These are phyloP conservation scores for Gardenia jasminoides DNA, from an alignment of 257 asterid species.

Conservation along the genomic window DNA sequence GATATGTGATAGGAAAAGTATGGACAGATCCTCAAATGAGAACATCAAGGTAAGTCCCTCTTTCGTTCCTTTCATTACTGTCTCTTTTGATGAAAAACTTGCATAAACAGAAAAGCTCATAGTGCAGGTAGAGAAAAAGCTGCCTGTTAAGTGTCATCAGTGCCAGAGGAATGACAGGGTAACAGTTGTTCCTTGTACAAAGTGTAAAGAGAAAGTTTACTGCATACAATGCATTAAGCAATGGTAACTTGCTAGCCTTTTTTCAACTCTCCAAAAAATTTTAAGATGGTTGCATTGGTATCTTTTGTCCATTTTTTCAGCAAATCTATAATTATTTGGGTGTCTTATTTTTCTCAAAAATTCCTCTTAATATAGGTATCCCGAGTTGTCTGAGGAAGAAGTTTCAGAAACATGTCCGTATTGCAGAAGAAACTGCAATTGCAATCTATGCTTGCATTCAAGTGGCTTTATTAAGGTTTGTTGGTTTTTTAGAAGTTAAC, in stretches of 20 bases:
- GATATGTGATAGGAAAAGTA: conserved; percentile 23
- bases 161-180: conserved; percentile 58
- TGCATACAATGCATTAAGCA: conserved; percentile 71
- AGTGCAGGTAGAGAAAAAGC: conserved; percentile 41
- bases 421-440: conserved; percentile 79
- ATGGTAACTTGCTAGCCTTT: conserved; percentile 45
- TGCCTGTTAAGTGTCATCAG: conserved; percentile 58
- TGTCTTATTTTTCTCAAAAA: conserved; percentile 4
- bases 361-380: conserved; percentile 52
- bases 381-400: conserved; percentile 54
- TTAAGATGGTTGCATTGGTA: background rate
- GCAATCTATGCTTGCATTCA: conserved; percentile 77
- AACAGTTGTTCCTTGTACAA: conserved; percentile 63
- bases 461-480: conserved; percentile 54
- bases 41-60: conserved; percentile 36
- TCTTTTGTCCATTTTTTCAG: background rate
- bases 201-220: conserved; percentile 50
- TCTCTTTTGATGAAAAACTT: background rate
- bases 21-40: conserved; percentile 30
- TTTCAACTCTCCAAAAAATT: conserved; percentile 1
- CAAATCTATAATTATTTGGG: background rate
- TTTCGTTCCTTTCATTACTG: conserved; percentile 10
- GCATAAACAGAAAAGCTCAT: conserved; percentile 8
- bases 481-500: conserved; percentile 15
- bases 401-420: conserved; percentile 66